These are phyloP conservation scores for Teunomyces atbi DNA, from an alignment of 805 yeast genomes.

Conservation along the genomic window DNA sequence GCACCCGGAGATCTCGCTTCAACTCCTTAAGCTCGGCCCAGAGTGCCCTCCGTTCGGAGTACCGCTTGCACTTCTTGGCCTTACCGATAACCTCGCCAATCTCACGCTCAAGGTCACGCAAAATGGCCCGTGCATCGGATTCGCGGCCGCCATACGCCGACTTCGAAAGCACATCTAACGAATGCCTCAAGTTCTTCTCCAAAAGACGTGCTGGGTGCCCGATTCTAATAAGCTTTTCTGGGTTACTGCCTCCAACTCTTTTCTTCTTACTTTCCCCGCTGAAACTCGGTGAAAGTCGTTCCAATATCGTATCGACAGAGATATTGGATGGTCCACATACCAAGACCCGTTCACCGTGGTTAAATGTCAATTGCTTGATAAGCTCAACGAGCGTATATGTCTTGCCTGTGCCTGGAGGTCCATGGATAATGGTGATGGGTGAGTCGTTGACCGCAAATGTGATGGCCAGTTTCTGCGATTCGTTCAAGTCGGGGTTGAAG, in stretches of 20 bases:
- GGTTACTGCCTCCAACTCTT: constrained; percentile 17
- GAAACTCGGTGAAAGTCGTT: constrained; percentile 52
- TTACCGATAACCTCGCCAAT: constrained; percentile 59
- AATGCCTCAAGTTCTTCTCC: constrained; percentile 60
- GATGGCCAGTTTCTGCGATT: constrained; percentile 74
- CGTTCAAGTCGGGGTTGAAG: constrained; percentile 50
- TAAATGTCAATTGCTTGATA: constrained; percentile 63
- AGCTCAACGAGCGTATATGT: constrained; percentile 84
- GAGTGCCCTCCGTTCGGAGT: constrained; percentile 60
- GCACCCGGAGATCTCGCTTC: constrained; percentile 61
- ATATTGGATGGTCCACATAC: constrained; percentile 95
- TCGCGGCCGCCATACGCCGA: constrained; percentile 48
- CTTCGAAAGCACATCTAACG: constrained; percentile 70
- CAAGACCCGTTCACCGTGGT: constrained; percentile 51
- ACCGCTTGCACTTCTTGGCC: constrained; percentile 60
- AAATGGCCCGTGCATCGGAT: constrained; percentile 38
- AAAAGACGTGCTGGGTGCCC: constrained; percentile 93
- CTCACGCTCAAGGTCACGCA: constrained; percentile 68
- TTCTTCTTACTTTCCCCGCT: constrained; percentile 27
- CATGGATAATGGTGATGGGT: constrained; percentile 65
- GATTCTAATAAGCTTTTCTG: constrained; percentile 62
- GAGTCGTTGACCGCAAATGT: constrained; percentile 54
- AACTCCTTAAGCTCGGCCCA: constrained; percentile 69
- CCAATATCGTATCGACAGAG: constrained; percentile 87
- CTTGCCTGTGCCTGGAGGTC: constrained; percentile 82